Evolutionary conservation across 2,329 filamentous ascomycete genomes (phyloP).

Genomic region (Aureobasidium sp.): DNA sequence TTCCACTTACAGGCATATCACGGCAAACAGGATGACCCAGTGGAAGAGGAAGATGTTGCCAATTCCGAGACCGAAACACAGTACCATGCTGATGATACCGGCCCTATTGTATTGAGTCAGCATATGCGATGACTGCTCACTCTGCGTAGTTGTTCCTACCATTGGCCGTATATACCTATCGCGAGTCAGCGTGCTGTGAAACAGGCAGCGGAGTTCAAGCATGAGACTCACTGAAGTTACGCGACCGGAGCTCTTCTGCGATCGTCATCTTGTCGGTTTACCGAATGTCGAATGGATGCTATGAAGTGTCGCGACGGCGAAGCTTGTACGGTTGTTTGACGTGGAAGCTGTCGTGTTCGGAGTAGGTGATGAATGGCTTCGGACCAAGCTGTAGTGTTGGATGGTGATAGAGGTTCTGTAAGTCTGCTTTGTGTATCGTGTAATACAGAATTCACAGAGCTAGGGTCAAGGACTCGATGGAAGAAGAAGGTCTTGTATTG

Average conservation of each 20-base stretch:
- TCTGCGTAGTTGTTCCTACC: conserved; percentile 40
- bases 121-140: conserved; percentile 19
- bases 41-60: conserved; percentile 60
- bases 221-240: conserved; percentile 56
- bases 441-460: background rate
- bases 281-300: background rate
- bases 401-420: background rate
- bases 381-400: background rate
- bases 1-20: conserved; percentile 43
- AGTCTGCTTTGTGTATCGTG: background rate
- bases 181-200: conserved; percentile 11
- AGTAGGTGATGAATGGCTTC: background rate
- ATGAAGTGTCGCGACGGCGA: background rate
- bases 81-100: conserved; percentile 54
- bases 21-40: conserved; percentile 55
- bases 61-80: conserved; percentile 62
- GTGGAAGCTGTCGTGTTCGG: conserved; percentile 6
- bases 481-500: background rate
- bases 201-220: conserved; percentile 12
- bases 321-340: background rate
- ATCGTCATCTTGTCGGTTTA: conserved; percentile 45
- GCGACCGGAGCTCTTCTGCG: conserved; percentile 55
- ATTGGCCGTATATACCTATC: conserved; percentile 62
- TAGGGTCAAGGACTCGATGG: background rate
- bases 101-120: conserved; percentile 33